Evolutionary conservation across 2,329 filamentous ascomycete species (phyloP), one percentile per base, ranked within the genome.

Genomic region (Clonostachys byssicola): DNA sequence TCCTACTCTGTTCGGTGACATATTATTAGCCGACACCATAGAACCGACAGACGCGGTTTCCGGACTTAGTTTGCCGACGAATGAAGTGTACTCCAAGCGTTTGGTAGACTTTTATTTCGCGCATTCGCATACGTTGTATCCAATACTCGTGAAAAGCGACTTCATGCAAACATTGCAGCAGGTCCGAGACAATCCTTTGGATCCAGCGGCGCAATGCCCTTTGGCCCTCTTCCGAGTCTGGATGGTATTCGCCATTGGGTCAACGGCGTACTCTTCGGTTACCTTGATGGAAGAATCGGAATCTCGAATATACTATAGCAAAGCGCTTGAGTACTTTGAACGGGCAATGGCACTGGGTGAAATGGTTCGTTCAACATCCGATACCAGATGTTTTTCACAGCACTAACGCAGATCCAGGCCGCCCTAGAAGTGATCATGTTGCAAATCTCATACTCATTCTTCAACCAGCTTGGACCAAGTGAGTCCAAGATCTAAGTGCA

Each of bases 221-320:
- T 52, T 67, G 2, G 61, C 56, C 45, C 50, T 65, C 7, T 74
- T 71, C 48, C 59, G 65, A 17, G 61, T 74, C n/a, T 75, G 71
- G 71, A 75, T 75, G 68, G 64, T 75, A 3, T 56, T 75, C 4
- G 72, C 71, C 6, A 74, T 74, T 30, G 71, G 71, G 2, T 71
- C 71, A 0, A 74, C 71, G 0, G 64, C 71, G 1, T 64, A 68
- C 49, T 73, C 58, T 7, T 71, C 72, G 0, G 65, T 75, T 1
- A 63, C 66, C 0, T 51, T 74, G 46, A 57, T 60, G 2, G 71
- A 74, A 18, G 71, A 74, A 49, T 65, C 65, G 0, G 68, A 73
- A 46, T 67, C 69, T 0, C 60, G 64, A 43, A 48, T 63, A 4
- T 72, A 68, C 44, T 75, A 69, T 50, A 72, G 68, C 39, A 71